Conservation (phyloP, 2,329 filamentous ascomycete species). For the Fusarium lyarnte region DNA sequence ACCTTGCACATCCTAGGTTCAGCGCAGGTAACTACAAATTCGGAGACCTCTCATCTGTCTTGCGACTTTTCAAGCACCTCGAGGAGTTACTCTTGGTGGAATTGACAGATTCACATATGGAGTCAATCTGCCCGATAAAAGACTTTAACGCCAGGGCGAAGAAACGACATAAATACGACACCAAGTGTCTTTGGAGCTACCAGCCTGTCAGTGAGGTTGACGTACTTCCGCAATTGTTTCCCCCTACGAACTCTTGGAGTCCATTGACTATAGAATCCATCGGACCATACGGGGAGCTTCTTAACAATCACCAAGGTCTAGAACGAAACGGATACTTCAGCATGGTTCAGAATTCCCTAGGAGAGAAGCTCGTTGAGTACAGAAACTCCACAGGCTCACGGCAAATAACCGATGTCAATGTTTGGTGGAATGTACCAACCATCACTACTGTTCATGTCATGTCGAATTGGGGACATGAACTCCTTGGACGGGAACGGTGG, state of each 20-base stretch:
- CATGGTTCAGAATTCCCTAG: background rate
- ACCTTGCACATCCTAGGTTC: background rate
- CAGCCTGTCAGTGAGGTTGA: background rate
- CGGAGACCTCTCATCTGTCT: accelerated
- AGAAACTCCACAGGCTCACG: background rate
- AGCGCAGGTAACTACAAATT: accelerated
- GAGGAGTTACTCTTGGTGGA: background rate
- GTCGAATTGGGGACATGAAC: background rate
- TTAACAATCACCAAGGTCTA: background rate
- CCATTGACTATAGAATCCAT: background rate
- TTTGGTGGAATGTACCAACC: background rate
- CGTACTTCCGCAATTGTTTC: background rate
- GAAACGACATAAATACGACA: background rate
- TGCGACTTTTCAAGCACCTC: background rate
- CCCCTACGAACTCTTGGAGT: accelerated
- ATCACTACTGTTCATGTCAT: background rate
- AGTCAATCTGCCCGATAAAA: background rate
- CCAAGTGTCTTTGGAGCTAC: background rate
- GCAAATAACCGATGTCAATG: accelerated
- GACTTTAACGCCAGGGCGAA: background rate
- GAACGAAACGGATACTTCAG: background rate
- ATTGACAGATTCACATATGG: background rate
- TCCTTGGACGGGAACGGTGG: background rate
- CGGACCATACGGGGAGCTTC: background rate
- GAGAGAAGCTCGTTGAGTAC: background rate